phyloP scores from a whole-genome alignment of 2,329 filamentous ascomycete species.

The Fusarium phyllophilum region DNA sequence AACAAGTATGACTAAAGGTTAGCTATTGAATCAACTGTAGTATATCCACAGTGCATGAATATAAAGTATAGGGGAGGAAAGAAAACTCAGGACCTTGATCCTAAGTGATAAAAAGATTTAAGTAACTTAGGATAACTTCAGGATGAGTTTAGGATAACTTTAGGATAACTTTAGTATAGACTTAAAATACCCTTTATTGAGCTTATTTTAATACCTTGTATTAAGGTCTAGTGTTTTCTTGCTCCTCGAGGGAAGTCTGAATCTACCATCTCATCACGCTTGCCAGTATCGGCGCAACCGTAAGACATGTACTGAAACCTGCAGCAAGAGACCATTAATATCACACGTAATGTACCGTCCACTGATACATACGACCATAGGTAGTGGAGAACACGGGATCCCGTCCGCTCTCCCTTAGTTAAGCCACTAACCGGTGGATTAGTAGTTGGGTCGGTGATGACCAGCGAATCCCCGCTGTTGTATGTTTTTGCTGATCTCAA shows the following conservation, averaged over 20 bases:
- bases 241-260: not conserved
- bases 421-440: not conserved
- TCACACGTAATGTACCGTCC: rapidly evolving
- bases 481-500: not conserved
- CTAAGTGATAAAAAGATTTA: too few species aligned
- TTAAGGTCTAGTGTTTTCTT: too few species aligned
- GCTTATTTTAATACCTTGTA: too few species aligned
- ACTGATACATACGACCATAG: not conserved
- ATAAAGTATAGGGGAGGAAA: too few species aligned
- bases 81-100: too few species aligned
- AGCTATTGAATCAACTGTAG: rapidly evolving
- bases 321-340: rapidly evolving
- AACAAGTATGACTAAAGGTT: rapidly evolving
- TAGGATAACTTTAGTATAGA: too few species aligned
- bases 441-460: not conserved
- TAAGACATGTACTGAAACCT: rapidly evolving
- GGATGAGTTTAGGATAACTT: too few species aligned
- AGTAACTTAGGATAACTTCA: too few species aligned
- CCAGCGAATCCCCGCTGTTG: not conserved
- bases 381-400: not conserved
- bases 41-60: rapidly evolving
- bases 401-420: not conserved
- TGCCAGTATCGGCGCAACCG: not conserved
- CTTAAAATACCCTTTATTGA: too few species aligned
- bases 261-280: not conserved